Conservation (phyloP, 768 basidiomycete genomes). For the Hortiboletus flavorubellus region DNA sequence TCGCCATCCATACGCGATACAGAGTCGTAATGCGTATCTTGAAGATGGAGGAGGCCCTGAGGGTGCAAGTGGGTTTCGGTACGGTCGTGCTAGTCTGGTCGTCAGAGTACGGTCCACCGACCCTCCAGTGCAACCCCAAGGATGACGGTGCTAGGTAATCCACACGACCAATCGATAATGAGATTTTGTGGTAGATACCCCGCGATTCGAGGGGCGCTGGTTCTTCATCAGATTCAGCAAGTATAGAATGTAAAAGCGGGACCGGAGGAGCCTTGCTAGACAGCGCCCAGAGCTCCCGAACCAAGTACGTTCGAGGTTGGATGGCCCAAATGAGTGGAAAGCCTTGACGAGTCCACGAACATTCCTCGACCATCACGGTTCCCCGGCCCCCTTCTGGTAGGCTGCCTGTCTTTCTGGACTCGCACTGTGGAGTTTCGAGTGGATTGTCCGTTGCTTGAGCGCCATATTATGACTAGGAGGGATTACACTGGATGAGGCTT, state of each 20-base stretch:
- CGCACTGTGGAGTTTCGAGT: constrained; percentile 12
- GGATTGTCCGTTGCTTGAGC: constrained; percentile 40
- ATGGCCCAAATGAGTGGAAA: not conserved
- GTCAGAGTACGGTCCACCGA: constrained; percentile 36
- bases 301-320: not conserved
- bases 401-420: constrained; percentile 1
- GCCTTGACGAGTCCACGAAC: constrained; percentile 16
- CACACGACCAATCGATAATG: constrained; percentile 8
- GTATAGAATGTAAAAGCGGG: not conserved
- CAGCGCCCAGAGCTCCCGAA: not conserved
- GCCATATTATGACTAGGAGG: constrained; percentile 24
- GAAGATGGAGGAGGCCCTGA: not conserved
- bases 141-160: not conserved
- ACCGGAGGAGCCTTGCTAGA: not conserved
- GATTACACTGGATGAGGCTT: no score
- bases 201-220: constrained; percentile 29
- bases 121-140: constrained; percentile 33
- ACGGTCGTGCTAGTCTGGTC: constrained; percentile 17
- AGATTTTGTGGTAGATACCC: constrained; percentile 37
- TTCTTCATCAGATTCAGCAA: not conserved
- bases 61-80: not conserved
- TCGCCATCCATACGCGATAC: not conserved
- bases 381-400: constrained; percentile 17
- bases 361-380: constrained; percentile 35
- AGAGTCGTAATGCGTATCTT: not conserved